phyloP scores from a whole-genome alignment of 2,329 filamentous ascomycete species.

The Diaporthe sp. region DNA sequence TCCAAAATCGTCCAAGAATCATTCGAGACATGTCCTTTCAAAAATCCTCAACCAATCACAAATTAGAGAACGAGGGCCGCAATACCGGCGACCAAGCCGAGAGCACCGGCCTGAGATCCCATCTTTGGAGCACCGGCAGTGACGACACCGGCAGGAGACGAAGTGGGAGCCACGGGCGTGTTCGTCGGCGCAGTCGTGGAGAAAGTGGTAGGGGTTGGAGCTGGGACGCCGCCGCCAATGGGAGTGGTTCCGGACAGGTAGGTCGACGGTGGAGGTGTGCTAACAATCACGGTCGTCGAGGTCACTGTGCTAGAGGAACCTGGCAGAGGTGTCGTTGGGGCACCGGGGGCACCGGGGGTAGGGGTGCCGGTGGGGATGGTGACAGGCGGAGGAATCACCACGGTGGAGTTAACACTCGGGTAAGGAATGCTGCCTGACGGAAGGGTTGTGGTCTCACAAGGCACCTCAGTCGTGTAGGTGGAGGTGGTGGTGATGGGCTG shows the following conservation, averaged over 20 bases:
- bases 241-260: constrained; percentile 42
- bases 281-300: constrained; percentile 41
- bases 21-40: constrained; percentile 15
- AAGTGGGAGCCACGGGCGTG: constrained; percentile 48
- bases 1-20: constrained; percentile 42
- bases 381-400: constrained; percentile 35
- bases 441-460: constrained; percentile 39
- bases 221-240: constrained; percentile 31
- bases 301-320: constrained; percentile 39
- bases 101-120: constrained; percentile 53
- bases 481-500: constrained; percentile 49
- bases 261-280: constrained; percentile 43
- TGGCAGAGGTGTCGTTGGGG: constrained; percentile 28
- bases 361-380: constrained; percentile 38
- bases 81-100: constrained; percentile 54
- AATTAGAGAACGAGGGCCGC: constrained; percentile 55
- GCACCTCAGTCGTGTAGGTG: constrained; percentile 42
- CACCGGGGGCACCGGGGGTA: constrained; percentile 29
- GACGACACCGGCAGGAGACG: constrained; percentile 47
- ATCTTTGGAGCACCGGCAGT: constrained; percentile 55
- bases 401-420: constrained; percentile 36
- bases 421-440: constrained; percentile 35
- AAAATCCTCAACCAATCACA: neutral
- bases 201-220: constrained; percentile 20
- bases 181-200: constrained; percentile 44